phyloP scores from a whole-genome alignment of 2,329 filamentous ascomycete genomes.

The Teratosphaeria pseudoeucalypti region DNA sequence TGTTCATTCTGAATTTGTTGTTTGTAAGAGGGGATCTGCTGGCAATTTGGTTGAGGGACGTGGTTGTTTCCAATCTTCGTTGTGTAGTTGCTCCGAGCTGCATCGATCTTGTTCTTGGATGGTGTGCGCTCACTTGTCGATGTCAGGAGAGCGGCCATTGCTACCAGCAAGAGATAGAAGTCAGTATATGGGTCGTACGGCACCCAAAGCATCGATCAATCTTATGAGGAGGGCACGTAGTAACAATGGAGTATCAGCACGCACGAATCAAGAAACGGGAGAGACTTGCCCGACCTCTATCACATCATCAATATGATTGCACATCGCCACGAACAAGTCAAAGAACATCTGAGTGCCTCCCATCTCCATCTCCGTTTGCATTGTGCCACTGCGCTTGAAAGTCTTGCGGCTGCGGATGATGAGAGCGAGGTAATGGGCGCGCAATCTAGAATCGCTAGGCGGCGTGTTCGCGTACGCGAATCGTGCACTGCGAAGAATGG shows the following conservation, averaged over 20 bases:
- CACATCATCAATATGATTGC: conserved; percentile 95
- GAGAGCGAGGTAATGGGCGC: conserved; percentile 92
- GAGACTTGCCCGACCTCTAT: conserved; percentile 67
- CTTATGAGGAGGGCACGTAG: neutral
- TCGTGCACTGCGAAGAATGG: conserved; percentile 82
- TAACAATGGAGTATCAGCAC: neutral
- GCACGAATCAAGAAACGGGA: conserved; percentile 9
- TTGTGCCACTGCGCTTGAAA: conserved; percentile 95
- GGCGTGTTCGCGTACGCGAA: conserved; percentile 95
- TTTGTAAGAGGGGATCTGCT: conserved; percentile 2
- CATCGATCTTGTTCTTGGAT: conserved; percentile 8
- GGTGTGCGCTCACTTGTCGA: conserved; percentile 14
- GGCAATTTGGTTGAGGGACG: conserved; percentile 13
- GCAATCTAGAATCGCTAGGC: conserved; percentile 81
- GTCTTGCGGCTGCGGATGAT: conserved; percentile 96
- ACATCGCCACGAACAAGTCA: conserved; percentile 95
- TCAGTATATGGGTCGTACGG: conserved; percentile 6
- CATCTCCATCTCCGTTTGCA: conserved; percentile 97
- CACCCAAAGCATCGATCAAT: conserved; percentile 2
- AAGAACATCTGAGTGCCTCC: conserved; percentile 85
- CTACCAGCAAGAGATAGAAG: conserved; percentile 7
- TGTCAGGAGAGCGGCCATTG: conserved; percentile 15
- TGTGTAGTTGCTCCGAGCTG: conserved; percentile 15
- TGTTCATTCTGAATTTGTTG: conserved; percentile 10
- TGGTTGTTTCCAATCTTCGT: conserved; percentile 9